These are phyloP conservation scores for Tilletia caries DNA, from an alignment of 1,284 basidiomycete genomes.

Conservation along the genomic window DNA sequence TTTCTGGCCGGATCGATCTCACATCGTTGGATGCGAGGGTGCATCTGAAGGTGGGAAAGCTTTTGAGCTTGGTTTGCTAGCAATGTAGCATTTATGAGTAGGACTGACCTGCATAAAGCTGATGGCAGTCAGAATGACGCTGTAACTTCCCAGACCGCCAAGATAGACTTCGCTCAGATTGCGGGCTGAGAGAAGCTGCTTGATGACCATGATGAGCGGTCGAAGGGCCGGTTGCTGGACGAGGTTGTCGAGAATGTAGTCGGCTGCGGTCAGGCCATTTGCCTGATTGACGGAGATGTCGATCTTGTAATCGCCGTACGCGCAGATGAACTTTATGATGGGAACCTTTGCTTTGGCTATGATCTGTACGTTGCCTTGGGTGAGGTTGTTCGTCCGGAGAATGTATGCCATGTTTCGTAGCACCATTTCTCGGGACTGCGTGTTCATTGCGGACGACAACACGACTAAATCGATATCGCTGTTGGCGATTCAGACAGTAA, in stretches of 20 bases:
- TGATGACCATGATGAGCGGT: constrained; percentile 67
- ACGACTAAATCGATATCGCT: constrained; percentile 64
- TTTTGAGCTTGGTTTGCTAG: not conserved
- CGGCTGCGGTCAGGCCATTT: constrained; percentile 76
- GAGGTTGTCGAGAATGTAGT: constrained; percentile 78
- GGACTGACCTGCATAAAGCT: constrained; percentile 79
- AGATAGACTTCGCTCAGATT: constrained; percentile 96
- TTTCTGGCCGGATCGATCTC: constrained; percentile 84
- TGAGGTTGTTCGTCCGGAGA: constrained; percentile 58
- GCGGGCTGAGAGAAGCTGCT: constrained; percentile 82
- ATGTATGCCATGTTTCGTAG: constrained; percentile 56
- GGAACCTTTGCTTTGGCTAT: constrained; percentile 87
- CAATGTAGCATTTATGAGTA: not conserved
- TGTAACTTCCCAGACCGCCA: constrained; percentile 89
- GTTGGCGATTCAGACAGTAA: constrained; percentile 34
- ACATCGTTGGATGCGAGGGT: constrained; percentile 83
- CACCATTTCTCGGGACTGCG: constrained; percentile 51
- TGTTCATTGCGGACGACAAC: constrained; percentile 53
- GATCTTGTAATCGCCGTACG: constrained; percentile 58
- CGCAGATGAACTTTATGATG: constrained; percentile 86
- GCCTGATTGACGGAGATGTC: constrained; percentile 53
- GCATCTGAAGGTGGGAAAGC: constrained; percentile 61
- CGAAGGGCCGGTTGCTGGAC: constrained; percentile 71
- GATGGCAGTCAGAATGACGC: constrained; percentile 86
- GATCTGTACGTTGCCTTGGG: constrained; percentile 65